A percentile compares a stretch with the other conserved stretches of the same genome.
These are phyloP conservation scores for Staphylotrichum longicolle DNA, from an alignment of 495 filamentous ascomycete genomes.

Conservation along the genomic window DNA sequence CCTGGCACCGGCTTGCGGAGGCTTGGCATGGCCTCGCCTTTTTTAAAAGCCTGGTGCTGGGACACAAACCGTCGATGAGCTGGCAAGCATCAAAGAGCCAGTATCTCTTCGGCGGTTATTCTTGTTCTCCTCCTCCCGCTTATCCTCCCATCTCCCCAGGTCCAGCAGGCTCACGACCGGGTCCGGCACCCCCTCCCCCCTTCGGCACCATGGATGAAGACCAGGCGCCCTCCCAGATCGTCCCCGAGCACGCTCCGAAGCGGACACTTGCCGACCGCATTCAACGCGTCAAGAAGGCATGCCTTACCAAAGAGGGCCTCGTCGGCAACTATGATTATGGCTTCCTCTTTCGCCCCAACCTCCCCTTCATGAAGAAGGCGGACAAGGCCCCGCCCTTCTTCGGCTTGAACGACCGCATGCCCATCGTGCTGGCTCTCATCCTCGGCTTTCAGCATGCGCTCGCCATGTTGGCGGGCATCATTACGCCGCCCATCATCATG, in stretches of 20 bases:
- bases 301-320: constrained; percentile 63
- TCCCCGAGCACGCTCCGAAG: constrained; percentile 34
- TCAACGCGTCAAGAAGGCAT: constrained; percentile 35
- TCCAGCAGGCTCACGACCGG: too few relatives aligned
- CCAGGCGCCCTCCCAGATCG: constrained; percentile 46
- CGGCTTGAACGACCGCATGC: constrained; percentile 79
- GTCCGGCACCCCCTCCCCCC: background rate
- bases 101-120: too few relatives aligned
- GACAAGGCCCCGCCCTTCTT: constrained; percentile 74
- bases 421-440: constrained; percentile 68
- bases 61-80: too few relatives aligned
- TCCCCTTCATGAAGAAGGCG: constrained; percentile 75
- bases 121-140: too few relatives aligned
- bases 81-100: too few relatives aligned
- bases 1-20: background rate
- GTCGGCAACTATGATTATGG: constrained; percentile 84
- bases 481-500: constrained; percentile 80
- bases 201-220: constrained; percentile 45
- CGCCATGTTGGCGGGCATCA: constrained; percentile 57
- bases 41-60: too few relatives aligned
- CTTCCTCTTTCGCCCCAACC: constrained; percentile 67
- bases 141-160: too few relatives aligned
- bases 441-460: constrained; percentile 51
- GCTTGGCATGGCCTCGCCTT: background rate
- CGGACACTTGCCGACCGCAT: constrained; percentile 35